phyloP scores from a whole-genome alignment of 106 monocot genomes.

The Acorus gramineus region DNA sequence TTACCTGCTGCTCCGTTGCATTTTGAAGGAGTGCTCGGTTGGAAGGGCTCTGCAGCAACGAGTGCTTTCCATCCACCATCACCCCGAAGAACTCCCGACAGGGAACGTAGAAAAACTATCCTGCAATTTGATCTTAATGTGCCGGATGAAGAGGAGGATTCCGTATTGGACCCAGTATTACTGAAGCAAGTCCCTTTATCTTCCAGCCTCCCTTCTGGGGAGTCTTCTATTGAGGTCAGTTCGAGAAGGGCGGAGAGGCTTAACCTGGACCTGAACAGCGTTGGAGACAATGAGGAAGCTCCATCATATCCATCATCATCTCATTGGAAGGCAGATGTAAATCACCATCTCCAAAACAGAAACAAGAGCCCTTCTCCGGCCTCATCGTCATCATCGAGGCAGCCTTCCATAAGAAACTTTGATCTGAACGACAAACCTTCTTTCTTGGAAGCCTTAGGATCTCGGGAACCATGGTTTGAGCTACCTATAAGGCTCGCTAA shows the following conservation, averaged over 20 bases:
- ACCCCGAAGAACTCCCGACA: conserved; percentile 42
- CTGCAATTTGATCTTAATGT: conserved; percentile 66
- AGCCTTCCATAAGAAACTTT: conserved; percentile 35
- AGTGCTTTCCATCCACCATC: conserved; percentile 81
- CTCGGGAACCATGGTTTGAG: background rate
- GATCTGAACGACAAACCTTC: conserved; percentile 65
- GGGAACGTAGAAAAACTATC: conserved; percentile 30
- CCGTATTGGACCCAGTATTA: conserved; percentile 4
- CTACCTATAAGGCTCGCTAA: background rate
- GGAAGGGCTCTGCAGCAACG: conserved; percentile 84
- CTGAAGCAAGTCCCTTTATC: conserved; percentile 23
- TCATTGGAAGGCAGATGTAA: conserved; percentile 9
- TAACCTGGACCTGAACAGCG: conserved; percentile 60
- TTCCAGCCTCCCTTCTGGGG: conserved; percentile 27
- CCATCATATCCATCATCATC: conserved; percentile 12
- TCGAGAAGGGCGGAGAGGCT: conserved; percentile 47
- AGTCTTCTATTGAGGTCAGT: conserved; percentile 57
- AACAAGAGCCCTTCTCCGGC: conserved; percentile 36
- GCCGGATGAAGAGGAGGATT: conserved; percentile 28
- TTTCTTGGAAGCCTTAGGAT: conserved; percentile 17
- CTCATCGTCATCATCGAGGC: conserved; percentile 42
- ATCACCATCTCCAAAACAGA: conserved; percentile 14
- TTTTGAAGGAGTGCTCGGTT: conserved; percentile 61
- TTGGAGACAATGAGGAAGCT: conserved; percentile 39
- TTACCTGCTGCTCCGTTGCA: conserved; percentile 35